Percentiles rank a stretch among this genome's conserved stretches.
phyloP scores from a whole-genome alignment of 2,329 filamentous ascomycete species.

The Sporothrix schenckii region DNA sequence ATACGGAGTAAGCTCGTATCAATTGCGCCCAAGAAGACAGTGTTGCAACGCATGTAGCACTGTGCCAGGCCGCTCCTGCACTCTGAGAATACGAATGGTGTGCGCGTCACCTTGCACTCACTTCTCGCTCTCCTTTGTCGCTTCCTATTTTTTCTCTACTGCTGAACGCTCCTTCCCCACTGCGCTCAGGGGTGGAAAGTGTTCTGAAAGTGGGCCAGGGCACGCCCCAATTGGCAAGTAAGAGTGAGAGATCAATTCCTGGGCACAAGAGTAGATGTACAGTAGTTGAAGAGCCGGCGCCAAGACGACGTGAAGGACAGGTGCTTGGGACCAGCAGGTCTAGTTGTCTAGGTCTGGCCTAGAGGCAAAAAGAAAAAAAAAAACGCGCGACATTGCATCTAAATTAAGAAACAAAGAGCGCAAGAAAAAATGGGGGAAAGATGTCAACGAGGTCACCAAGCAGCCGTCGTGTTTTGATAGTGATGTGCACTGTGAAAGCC shows the following conservation, averaged over 20 bases:
- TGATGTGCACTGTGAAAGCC: constrained; percentile 1
- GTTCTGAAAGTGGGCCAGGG: constrained; percentile 5
- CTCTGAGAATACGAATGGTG: background rate
- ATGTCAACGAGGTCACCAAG: background rate
- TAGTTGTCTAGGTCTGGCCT: background rate
- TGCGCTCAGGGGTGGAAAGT: constrained; percentile 9
- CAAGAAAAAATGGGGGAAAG: background rate
- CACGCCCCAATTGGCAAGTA: background rate
- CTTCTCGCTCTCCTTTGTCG: background rate
- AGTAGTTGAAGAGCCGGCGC: background rate
- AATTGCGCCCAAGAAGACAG: background rate
- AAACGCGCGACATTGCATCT: constrained; percentile 20
- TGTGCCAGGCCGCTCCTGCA: background rate
- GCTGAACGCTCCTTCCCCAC: constrained; percentile 23
- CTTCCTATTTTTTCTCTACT: background rate
- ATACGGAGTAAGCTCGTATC: constrained; percentile 24
- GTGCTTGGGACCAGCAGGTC: constrained; percentile 1
- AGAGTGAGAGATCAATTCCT: constrained; percentile 8
- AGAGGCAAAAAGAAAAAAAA: background rate
- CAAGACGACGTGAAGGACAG: constrained; percentile 16
- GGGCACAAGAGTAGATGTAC: background rate
- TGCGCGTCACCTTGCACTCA: constrained; percentile 8
- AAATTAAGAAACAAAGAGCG: constrained; percentile 28
- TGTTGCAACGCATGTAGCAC: background rate
- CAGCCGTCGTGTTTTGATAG: background rate